phyloP scores from a whole-genome alignment of 257 asterid species.

The Marsdenia floribunda region DNA sequence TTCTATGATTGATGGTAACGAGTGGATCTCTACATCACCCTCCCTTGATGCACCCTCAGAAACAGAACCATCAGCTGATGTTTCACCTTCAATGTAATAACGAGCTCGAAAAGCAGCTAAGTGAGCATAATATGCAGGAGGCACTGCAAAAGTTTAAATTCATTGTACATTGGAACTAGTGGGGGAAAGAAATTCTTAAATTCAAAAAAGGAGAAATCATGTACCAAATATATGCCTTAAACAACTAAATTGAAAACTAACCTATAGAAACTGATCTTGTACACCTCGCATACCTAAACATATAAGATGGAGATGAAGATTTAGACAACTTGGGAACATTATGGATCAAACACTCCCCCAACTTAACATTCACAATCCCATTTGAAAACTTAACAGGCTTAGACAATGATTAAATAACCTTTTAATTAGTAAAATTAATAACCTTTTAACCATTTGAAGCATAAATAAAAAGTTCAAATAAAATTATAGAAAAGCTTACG shows the following conservation, averaged over 20 bases:
- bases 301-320: neutral
- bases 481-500: constrained; percentile 30
- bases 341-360: too few relatives aligned
- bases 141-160: constrained; percentile 37
- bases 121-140: constrained; percentile 87
- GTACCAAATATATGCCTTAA: neutral
- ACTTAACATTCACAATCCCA: too few relatives aligned
- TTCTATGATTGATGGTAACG: constrained; percentile 40
- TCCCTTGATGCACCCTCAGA: constrained; percentile 39
- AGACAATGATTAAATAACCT: too few relatives aligned
- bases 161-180: neutral
- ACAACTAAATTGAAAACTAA: constrained; percentile 18
- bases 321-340: too few relatives aligned
- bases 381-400: too few relatives aligned
- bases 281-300: constrained; percentile 63
- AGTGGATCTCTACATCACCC: constrained; percentile 14
- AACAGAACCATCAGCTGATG: constrained; percentile 39
- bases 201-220: too few relatives aligned
- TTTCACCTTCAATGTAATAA: constrained; percentile 46
- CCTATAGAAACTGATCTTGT: constrained; percentile 76
- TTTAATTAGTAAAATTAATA: too few relatives aligned
- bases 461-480: too few relatives aligned
- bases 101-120: constrained; percentile 78
- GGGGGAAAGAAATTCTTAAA: too few relatives aligned
- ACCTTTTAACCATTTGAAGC: too few relatives aligned